Percentiles rank a stretch among this genome's conserved stretches.
Evolutionary conservation across 83 land plant species (phyloP).

Genomic region (Thuja plicata): DNA sequence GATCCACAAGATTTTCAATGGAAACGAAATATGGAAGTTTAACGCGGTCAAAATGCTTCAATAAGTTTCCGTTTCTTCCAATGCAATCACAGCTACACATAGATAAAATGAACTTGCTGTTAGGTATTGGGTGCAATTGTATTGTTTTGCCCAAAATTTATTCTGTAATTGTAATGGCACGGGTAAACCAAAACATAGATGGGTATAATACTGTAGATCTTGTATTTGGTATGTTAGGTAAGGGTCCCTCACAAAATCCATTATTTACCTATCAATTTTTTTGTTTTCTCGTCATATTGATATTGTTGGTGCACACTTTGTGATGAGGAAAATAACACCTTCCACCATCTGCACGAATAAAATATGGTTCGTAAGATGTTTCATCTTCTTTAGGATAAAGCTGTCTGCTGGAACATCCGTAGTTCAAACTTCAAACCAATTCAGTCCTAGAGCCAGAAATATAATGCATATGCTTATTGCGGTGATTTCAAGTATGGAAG

Average conservation of each 20-base stretch:
- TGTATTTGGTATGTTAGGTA: background rate
- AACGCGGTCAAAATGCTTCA: background rate
- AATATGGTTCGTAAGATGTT: background rate
- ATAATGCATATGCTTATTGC: background rate
- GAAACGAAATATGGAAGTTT: no score
- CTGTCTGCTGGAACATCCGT: background rate
- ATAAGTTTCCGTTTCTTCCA: background rate
- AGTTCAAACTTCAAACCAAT: background rate
- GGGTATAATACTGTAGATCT: background rate
- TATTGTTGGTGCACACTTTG: background rate
- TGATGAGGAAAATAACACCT: background rate
- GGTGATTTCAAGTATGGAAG: background rate
- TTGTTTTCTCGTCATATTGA: background rate
- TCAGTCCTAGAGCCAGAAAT: background rate
- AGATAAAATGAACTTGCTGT: background rate
- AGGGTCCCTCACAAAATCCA: background rate
- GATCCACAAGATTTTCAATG: background rate
- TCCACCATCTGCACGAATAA: background rate
- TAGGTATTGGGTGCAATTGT: background rate
- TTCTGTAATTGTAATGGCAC: background rate
- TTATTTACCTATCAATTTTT: background rate
- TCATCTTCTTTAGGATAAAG: background rate
- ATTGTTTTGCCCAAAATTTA: background rate
- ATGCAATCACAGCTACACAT: background rate
- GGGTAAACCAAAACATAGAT: background rate